These are phyloP conservation scores for Funneliformis mosseae DNA, from an alignment of 192 early-diverging fungal species.

Conservation along the genomic window DNA sequence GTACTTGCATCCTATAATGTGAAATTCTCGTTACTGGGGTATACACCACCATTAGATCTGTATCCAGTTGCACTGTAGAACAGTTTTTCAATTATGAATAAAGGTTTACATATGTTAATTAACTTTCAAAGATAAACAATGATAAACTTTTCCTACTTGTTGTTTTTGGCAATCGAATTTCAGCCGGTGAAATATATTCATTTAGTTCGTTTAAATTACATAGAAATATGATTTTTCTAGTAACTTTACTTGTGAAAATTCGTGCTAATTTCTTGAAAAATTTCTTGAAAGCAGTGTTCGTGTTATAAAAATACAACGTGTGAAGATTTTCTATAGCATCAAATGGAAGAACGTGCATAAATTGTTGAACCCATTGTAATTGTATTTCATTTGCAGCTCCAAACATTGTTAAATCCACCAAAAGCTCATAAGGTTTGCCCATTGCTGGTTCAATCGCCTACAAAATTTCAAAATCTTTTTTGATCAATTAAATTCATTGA, in stretches of 20 bases:
- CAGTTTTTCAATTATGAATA: neutral
- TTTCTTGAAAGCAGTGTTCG: slow-evolving; percentile 77
- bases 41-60: slow-evolving; percentile 64
- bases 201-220: slow-evolving; percentile 67
- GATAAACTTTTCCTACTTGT: slow-evolving; percentile 47
- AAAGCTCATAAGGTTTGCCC: slow-evolving; percentile 74
- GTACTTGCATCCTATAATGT: slow-evolving; percentile 64
- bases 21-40: slow-evolving; percentile 70
- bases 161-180: slow-evolving; percentile 76
- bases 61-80: slow-evolving; percentile 64
- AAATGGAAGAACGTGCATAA: slow-evolving; percentile 73
- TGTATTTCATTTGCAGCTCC: slow-evolving; percentile 79
- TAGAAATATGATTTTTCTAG: slow-evolving; percentile 71
- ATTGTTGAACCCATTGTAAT: slow-evolving; percentile 70
- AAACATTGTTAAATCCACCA: slow-evolving; percentile 85
- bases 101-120: neutral
- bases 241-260: slow-evolving; percentile 55
- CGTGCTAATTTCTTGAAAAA: slow-evolving; percentile 62
- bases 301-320: slow-evolving; percentile 79
- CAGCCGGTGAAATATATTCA: slow-evolving; percentile 71
- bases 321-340: slow-evolving; percentile 65
- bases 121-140: neutral
- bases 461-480: neutral
- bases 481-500: neutral
- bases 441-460: slow-evolving; percentile 67